A percentile compares a stretch with the other conserved stretches of the same genome.
These are phyloP conservation scores for Russula vinacea DNA, from an alignment of 768 basidiomycete genomes.

Conservation along the genomic window DNA sequence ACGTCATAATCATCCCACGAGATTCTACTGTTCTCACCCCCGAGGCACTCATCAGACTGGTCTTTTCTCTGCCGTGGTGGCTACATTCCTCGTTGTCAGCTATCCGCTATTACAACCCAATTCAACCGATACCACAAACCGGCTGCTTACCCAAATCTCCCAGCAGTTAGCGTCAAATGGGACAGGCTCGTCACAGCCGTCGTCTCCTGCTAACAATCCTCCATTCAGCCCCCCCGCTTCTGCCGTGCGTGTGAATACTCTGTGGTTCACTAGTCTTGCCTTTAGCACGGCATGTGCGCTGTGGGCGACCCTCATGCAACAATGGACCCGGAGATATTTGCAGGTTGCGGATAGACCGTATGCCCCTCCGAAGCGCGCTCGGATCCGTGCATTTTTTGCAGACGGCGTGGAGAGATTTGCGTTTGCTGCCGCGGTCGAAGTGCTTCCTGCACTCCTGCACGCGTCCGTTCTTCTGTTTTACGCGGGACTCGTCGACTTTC, in stretches of 20 bases:
- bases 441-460: conserved; percentile 26
- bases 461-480: conserved; percentile 26
- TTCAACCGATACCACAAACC: conserved; percentile 12
- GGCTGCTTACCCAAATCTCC: conserved; percentile 25
- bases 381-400: conserved; percentile 24
- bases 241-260: conserved; percentile 23
- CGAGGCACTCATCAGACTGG: conserved; percentile 26
- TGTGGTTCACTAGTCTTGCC: conserved; percentile 27
- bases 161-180: conserved; percentile 15
- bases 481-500: conserved; percentile 25
- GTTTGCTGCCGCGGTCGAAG: conserved; percentile 24
- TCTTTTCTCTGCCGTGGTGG: conserved; percentile 32
- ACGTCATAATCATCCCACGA: not conserved
- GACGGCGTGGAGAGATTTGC: conserved; percentile 19
- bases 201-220: not conserved
- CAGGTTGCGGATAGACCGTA: conserved; percentile 23
- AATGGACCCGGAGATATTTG: conserved; percentile 26
- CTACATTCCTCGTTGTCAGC: conserved; percentile 30
- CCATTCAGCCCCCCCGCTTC: conserved; percentile 6
- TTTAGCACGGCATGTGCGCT: conserved; percentile 23
- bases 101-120: conserved; percentile 27
- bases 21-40: not conserved
- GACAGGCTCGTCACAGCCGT: not conserved
- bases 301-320: conserved; percentile 28
- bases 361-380: conserved; percentile 22